Conservation (phyloP, 83 land plant genomes). For the Diphasiastrum complanatum region DNA sequence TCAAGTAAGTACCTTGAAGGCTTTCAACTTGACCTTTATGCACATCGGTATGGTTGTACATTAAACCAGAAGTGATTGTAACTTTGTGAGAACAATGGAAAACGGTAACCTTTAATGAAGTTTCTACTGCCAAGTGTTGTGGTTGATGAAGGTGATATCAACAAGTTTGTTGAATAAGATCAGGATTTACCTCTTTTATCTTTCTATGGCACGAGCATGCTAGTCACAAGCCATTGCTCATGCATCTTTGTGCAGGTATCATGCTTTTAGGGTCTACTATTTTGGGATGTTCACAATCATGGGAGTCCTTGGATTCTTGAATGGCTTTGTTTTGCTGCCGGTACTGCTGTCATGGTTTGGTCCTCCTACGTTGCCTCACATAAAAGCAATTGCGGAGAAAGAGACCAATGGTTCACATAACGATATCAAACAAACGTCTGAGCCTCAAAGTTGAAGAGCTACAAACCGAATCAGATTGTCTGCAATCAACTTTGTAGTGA, state of each 20-base stretch:
- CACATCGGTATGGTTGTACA: neutral
- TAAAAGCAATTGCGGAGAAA: neutral
- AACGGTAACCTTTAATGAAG: no score
- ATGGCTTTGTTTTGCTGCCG: slow-evolving; percentile 41
- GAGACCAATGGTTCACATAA: neutral
- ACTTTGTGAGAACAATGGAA: neutral
- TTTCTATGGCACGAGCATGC: no score
- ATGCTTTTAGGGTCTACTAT: slow-evolving; percentile 44
- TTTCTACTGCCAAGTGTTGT: neutral
- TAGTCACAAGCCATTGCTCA: no score
- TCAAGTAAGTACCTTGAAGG: slow-evolving; percentile 23
- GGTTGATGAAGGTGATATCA: neutral
- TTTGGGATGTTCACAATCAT: slow-evolving; percentile 46
- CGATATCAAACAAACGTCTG: no score
- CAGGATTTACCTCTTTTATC: no score
- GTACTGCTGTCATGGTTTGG: slow-evolving; percentile 41
- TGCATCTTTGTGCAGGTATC: slow-evolving; percentile 24
- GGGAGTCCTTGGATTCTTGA: slow-evolving; percentile 43
- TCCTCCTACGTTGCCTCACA: slow-evolving; percentile 30
- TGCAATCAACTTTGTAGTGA: no score
- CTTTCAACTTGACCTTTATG: neutral
- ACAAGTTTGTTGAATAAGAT: neutral
- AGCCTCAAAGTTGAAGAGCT: no score
- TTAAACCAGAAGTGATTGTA: neutral
- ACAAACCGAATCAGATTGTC: no score